These are phyloP conservation scores for Haplosporangium gracile DNA, from an alignment of 192 early-diverging fungal species.

Conservation along the genomic window DNA sequence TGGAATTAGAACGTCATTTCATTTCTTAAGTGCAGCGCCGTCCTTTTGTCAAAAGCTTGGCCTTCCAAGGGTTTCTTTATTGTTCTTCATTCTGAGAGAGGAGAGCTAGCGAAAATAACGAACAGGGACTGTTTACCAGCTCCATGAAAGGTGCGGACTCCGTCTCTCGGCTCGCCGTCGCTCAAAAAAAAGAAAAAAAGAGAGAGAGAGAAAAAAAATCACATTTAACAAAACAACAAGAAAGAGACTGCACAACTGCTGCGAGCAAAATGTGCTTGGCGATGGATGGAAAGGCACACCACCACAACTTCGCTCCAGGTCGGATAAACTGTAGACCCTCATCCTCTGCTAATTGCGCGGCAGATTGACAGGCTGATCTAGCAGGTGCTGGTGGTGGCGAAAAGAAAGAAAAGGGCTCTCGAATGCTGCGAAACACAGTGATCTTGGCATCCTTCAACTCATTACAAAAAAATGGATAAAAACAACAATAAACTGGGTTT, in stretches of 20 bases:
- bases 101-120: too few species aligned
- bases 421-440: neutral
- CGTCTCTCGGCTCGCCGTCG: too few species aligned
- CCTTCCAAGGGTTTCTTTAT: neutral
- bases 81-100: neutral
- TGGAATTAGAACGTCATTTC: neutral
- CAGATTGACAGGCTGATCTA: neutral
- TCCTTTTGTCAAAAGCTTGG: neutral
- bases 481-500: neutral
- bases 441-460: conserved; percentile 1
- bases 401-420: neutral
- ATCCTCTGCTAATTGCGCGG: neutral
- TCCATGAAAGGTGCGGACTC: too few species aligned
- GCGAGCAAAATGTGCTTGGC: too few species aligned
- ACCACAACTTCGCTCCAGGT: too few species aligned
- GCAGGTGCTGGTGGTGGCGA: neutral
- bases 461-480: neutral
- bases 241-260: too few species aligned
- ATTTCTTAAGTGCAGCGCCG: neutral
- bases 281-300: too few species aligned
- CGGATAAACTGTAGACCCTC: too few species aligned
- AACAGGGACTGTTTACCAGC: too few species aligned
- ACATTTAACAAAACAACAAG: too few species aligned
- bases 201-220: too few species aligned
- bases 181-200: too few species aligned